These are phyloP conservation scores for Sherardia arvensis DNA, from an alignment of 257 asterid species.

Conservation along the genomic window DNA sequence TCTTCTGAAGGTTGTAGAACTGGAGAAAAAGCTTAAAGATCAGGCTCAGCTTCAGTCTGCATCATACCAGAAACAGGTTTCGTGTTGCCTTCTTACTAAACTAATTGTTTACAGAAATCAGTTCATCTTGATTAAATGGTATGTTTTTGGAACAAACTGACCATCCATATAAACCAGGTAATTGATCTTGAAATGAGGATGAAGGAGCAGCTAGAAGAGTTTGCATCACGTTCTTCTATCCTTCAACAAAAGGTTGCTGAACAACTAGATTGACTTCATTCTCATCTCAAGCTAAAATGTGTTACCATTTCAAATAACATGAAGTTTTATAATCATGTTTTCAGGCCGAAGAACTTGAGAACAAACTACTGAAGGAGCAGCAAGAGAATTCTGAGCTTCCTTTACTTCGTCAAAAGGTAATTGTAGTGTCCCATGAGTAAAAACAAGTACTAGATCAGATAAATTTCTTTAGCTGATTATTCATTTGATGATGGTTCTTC, in stretches of 20 bases:
- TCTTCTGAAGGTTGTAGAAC: slow-evolving; percentile 48
- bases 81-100: not conserved
- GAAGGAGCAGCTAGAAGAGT: slow-evolving; percentile 46
- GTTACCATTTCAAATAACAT: not conserved
- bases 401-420: slow-evolving; percentile 48
- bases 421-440: not conserved
- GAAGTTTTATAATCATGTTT: slow-evolving; percentile 9
- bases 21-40: slow-evolving; percentile 67
- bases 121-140: not conserved
- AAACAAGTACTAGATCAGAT: not conserved
- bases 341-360: slow-evolving; percentile 65
- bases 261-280: not conserved
- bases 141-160: not conserved
- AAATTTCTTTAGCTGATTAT: not conserved
- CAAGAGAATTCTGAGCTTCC: slow-evolving; percentile 38
- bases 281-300: not conserved
- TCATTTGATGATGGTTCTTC: not conserved
- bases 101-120: not conserved
- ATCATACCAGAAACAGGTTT: slow-evolving; percentile 61
- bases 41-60: slow-evolving; percentile 42
- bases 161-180: slow-evolving; percentile 37
- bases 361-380: slow-evolving; percentile 29
- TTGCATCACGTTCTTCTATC: slow-evolving; percentile 37
- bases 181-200: slow-evolving; percentile 68
- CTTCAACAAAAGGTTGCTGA: slow-evolving; percentile 61